phyloP scores from a whole-genome alignment of 495 filamentous ascomycete species.

The Aspergillus biplanus region DNA sequence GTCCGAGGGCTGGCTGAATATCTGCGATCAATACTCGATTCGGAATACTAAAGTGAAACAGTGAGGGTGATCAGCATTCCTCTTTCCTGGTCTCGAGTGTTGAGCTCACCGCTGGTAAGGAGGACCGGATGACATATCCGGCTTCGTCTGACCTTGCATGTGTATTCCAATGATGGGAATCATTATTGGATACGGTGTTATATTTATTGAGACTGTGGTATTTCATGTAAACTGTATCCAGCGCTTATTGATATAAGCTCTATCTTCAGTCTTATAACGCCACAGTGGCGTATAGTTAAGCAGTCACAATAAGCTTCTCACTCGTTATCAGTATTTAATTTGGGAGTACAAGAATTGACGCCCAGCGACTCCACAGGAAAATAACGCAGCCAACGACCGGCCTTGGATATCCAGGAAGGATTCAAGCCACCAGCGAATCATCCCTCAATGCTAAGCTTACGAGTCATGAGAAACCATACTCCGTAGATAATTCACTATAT shows the following conservation, averaged over 20 bases:
- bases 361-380: not conserved
- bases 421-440: not conserved
- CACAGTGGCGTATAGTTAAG: not conserved
- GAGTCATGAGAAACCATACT: too few species aligned
- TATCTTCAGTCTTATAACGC: not conserved
- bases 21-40: constrained; percentile 1
- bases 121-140: not conserved
- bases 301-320: not conserved
- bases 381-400: not conserved
- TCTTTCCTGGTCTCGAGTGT: not conserved
- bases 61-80: not conserved
- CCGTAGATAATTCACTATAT: too few species aligned
- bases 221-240: not conserved
- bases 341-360: not conserved
- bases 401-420: not conserved
- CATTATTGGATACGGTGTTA: not conserved
- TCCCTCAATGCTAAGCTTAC: not conserved
- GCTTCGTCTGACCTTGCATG: not conserved
- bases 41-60: not conserved
- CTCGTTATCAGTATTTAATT: not conserved
- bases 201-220: not conserved
- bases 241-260: not conserved
- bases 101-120: not conserved
- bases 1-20: not conserved
- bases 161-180: not conserved